phyloP scores from a whole-genome alignment of 177 flowering plant genomes.

The Vitis hybrid region DNA sequence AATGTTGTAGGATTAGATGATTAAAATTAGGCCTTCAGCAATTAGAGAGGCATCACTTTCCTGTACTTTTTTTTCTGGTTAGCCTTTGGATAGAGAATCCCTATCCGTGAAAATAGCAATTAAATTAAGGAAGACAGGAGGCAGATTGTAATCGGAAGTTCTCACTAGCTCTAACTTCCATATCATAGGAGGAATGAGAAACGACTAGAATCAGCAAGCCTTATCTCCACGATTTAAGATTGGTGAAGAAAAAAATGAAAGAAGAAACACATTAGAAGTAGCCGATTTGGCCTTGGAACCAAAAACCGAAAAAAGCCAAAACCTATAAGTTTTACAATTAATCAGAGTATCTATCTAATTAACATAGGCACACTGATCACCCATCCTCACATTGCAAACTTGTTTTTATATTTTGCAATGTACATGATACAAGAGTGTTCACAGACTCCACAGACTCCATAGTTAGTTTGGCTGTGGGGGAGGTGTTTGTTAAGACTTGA shows the following conservation, averaged over 20 bases:
- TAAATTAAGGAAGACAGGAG: too few relatives aligned
- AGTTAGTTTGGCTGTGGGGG: slow-evolving; percentile 64
- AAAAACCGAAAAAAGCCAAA: not conserved
- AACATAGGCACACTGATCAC: slow-evolving; percentile 17
- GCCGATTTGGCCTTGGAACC: not conserved
- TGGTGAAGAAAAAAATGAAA: not conserved
- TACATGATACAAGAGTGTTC: slow-evolving; percentile 68
- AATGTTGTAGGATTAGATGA: too few relatives aligned
- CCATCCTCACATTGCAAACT: slow-evolving; percentile 87
- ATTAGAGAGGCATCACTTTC: too few relatives aligned
- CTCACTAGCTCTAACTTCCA: too few relatives aligned
- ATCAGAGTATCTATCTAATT: slow-evolving; percentile 15
- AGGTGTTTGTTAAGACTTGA: slow-evolving; percentile 63
- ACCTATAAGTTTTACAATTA: slow-evolving; percentile 20
- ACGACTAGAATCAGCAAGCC: not conserved
- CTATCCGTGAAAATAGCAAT: too few relatives aligned
- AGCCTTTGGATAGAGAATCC: too few relatives aligned
- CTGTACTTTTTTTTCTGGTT: too few relatives aligned
- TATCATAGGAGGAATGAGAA: too few relatives aligned
- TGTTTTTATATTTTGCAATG: slow-evolving; percentile 68
- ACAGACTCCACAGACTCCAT: slow-evolving; percentile 74
- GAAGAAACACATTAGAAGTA: not conserved
- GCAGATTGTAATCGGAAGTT: too few relatives aligned
- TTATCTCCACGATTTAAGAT: not conserved
- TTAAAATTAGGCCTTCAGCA: too few relatives aligned